phyloP scores from a whole-genome alignment of 257 asterid species.

The Rehmannia glutinosa region DNA sequence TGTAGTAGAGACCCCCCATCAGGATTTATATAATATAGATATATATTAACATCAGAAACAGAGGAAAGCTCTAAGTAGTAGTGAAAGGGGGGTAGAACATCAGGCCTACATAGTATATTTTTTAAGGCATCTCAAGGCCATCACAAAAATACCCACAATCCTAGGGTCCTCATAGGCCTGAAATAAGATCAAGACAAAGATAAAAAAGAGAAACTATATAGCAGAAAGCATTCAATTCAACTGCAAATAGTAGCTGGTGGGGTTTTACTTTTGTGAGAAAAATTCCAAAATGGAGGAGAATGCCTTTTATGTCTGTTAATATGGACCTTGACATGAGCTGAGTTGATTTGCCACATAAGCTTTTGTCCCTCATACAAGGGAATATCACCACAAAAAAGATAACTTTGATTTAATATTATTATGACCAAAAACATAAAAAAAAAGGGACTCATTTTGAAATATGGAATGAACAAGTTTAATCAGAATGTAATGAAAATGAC shows the following conservation, averaged over 20 bases:
- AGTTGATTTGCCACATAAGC: slow-evolving; percentile 26
- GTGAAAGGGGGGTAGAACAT: slow-evolving; percentile 4
- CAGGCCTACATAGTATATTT: slow-evolving; percentile 29
- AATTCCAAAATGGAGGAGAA: slow-evolving; percentile 19
- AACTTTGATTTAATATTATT: too few relatives aligned
- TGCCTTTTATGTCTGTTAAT: slow-evolving; percentile 29
- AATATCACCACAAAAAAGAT: neutral
- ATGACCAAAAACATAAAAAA: too few relatives aligned
- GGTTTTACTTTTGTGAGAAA: slow-evolving; percentile 25
- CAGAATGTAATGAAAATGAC: slow-evolving; percentile 21
- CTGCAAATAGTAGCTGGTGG: slow-evolving; percentile 31
- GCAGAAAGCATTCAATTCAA: slow-evolving; percentile 32
- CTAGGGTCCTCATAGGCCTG: slow-evolving; percentile 28
- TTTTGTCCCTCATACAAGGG: slow-evolving; percentile 7
- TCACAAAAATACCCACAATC: slow-evolving; percentile 39
- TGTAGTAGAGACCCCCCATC: neutral
- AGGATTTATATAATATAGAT: too few relatives aligned
- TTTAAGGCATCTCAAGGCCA: slow-evolving; percentile 34
- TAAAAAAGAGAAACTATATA: slow-evolving; percentile 9
- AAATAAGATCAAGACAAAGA: slow-evolving; percentile 27
- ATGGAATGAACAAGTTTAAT: neutral
- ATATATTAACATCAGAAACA: neutral
- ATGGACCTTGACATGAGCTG: slow-evolving; percentile 29
- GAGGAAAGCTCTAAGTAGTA: slow-evolving; percentile 21
- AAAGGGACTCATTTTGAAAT: too few relatives aligned